Base-by-base conservation (phyloP, 2,329 filamentous ascomycete species). In the Nemania diffusa region DNA sequence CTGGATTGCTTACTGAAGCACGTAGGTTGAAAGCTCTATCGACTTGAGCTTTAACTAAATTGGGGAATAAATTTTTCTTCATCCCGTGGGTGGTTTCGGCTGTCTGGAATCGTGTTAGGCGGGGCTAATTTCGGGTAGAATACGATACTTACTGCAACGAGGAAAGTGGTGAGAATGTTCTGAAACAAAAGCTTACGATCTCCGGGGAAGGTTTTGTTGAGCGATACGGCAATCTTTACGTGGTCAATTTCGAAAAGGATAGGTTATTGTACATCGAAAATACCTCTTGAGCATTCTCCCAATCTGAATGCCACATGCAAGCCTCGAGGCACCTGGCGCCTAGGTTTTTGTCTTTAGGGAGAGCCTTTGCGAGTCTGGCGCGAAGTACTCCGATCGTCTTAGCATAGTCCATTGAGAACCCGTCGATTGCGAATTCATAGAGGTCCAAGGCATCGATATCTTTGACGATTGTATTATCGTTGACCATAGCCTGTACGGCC, bases 221-320 rank as follows among this genome's bases (percentile, higher is more conserved):
- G 72, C 0, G 83, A 81, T 1, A 84, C 84, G 0, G 86, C 84
- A 72, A 89, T 88, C 85, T 88, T 62, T 13, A 55, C 3, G 40
- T 5, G 11, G 42, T 67, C 17, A 62, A 63, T 40, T 34, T 65
- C 26, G 69, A 17, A 29, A 51, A 44, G 59, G 58, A 20, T 17
- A 17, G 9, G 44, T 5, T 37, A 24, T 37, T 9, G 8, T 56
- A 13, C 2, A n/a, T 11, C 26, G 15, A 8, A 57, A 32, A 75
- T 76, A 87, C 85, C 79, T 87, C 84, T 74, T 89, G 87, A 1
- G 86, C 85, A 72, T 85, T 86, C 64, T 81, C 79, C 62, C 88
- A 80, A 70, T 89, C 87, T 81, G 84, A 87, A 59, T 85, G 80
- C 67, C 84, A 77, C 61, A 88, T 72, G 69, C 87, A 89, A 8